Conservation (phyloP, 2,329 filamentous ascomycete genomes). For the Fusarium lyarnte region DNA sequence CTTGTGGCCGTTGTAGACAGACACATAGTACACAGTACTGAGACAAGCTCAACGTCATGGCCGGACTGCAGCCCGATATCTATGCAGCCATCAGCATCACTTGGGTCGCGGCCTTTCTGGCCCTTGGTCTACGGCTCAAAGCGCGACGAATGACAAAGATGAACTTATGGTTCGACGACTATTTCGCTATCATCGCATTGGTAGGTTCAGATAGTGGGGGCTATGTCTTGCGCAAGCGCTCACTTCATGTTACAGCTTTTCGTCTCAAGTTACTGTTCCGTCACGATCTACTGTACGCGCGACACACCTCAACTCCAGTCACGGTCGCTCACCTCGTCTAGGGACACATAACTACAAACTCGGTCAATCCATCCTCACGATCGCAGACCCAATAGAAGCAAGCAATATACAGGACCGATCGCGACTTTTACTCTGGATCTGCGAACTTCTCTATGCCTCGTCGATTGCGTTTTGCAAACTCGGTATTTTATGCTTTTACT, state of each 20-base stretch:
- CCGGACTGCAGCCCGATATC: conserved; percentile 33
- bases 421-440: too few relatives aligned
- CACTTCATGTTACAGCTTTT: neutral
- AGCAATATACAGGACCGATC: too few relatives aligned
- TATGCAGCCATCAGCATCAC: conserved; percentile 34
- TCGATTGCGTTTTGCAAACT: too few relatives aligned
- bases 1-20: neutral
- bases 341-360: conserved; percentile 31
- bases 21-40: neutral
- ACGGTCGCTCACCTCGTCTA: neutral
- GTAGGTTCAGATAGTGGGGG: neutral
- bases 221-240: neutral
- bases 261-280: conserved; percentile 10
- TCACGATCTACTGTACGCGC: conserved; percentile 24
- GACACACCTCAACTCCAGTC: too few relatives aligned
- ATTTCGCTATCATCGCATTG: conserved; percentile 29
- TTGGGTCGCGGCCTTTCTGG: conserved; percentile 25
- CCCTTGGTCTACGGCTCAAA: conserved; percentile 26
- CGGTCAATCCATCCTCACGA: conserved; percentile 6
- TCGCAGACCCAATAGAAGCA: too few relatives aligned
- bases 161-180: conserved; percentile 39
- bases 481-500: too few relatives aligned
- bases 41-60: conserved; percentile 21
- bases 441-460: too few relatives aligned
- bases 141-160: conserved; percentile 36